Percentiles rank a stretch among this genome's conserved stretches.
Evolutionary conservation across 192 early-diverging fungal genomes (phyloP).

Genomic region (Coemansia sp.): DNA sequence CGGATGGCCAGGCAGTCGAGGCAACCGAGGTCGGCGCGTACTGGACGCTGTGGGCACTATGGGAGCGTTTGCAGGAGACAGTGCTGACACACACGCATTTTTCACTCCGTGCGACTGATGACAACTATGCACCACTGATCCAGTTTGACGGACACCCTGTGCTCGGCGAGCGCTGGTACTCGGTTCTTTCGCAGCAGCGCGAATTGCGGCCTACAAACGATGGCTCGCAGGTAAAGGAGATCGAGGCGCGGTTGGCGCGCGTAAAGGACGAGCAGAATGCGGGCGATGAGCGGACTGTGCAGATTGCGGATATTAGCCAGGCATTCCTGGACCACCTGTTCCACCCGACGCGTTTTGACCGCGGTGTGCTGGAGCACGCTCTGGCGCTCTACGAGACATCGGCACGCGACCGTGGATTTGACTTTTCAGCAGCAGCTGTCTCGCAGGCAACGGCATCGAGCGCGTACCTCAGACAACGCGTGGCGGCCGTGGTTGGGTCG

Average conservation of each 20-base stretch:
- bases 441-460: constrained; percentile 21
- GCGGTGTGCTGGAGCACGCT: constrained; percentile 42
- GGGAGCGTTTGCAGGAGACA: constrained; percentile 43
- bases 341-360: constrained; percentile 41
- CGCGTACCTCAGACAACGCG: constrained; percentile 32
- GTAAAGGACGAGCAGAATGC: not conserved
- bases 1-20: constrained; percentile 18
- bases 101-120: constrained; percentile 13
- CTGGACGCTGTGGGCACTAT: constrained; percentile 55
- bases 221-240: constrained; percentile 36
- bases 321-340: constrained; percentile 52
- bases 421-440: constrained; percentile 19
- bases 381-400: constrained; percentile 33
- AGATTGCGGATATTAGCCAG: constrained; percentile 30
- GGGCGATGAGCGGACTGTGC: constrained; percentile 13
- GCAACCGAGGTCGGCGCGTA: constrained; percentile 25
- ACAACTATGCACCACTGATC: constrained; percentile 8
- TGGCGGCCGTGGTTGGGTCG: constrained; percentile 32
- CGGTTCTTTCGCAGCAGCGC: constrained; percentile 32
- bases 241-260: constrained; percentile 35
- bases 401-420: constrained; percentile 38
- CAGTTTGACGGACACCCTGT: constrained; percentile 36
- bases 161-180: constrained; percentile 50
- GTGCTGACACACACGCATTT: constrained; percentile 47
- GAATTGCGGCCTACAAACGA: constrained; percentile 25